Base-by-base conservation (phyloP, 169 alveolate species). In the Plasmodium berghei region DNA sequence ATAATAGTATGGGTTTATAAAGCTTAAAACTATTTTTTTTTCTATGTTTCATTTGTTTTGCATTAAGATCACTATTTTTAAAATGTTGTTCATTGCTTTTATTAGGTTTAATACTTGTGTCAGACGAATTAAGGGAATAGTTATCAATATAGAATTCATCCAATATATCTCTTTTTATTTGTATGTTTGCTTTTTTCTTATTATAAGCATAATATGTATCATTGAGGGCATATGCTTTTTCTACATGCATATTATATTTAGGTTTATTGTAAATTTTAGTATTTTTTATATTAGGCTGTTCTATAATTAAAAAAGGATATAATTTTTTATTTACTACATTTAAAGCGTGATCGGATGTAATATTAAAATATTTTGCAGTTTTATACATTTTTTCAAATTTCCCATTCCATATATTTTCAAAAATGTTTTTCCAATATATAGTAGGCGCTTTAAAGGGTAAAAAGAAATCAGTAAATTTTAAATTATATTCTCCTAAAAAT, bases 391-490 rank as follows among this genome's bases (percentile, higher is more conserved):
- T 66, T 5, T 72, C 56, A 49, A 54, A 49, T 59, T 66, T 80
- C 9, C 71, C 71, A 80, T 80, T 80, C 90, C 90, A 80, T 63
- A 80, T 40, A 80, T 80, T 80, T 55, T 80, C 90, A 80, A 80
- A 80, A 80, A 80, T 80, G n/a, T 28, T 49, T 54, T 80, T 80
- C 90, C 90, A 80, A 48, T 52, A 61, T 54, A 54, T 34, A 52
- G 48, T 16, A 48, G 40, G 24, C 16, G 90, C 90, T 80, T 70
- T 63, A 80, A 80, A 64, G 54, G 90, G 90, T 55, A 66, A 48
- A 70, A 80, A 80, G 45, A 80, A 80, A 61, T 80, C 90, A 67
- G 16, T 58, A 80, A 80, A 63, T 66, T 80, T 80, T 52, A 80
- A 20, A 20, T 56, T 49, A 56, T 80, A 80, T 52, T 80, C 67